phyloP scores from a whole-genome alignment of 305 asterid species.

The Solanum hybrid region DNA sequence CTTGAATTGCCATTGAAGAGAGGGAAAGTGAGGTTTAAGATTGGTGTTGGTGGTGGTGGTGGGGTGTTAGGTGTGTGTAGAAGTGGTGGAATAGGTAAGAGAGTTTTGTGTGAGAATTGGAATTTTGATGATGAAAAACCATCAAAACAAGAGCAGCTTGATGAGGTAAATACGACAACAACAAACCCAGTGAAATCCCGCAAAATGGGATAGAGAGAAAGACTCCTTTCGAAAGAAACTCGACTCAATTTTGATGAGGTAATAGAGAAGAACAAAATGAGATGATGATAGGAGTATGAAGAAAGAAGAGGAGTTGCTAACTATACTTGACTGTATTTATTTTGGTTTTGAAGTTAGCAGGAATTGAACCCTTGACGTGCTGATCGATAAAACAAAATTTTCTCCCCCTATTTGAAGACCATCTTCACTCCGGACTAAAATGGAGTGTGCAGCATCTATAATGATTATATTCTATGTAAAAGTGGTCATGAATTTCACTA shows the following conservation, averaged over 20 bases:
- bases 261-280: not conserved
- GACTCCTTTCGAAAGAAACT: not conserved
- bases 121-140: not conserved
- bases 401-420: not conserved
- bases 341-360: not conserved
- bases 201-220: too few relatives aligned
- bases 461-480: not conserved
- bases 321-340: not conserved
- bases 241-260: not conserved
- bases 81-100: slow-evolving; percentile 24
- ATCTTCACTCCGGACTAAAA: not conserved
- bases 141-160: not conserved
- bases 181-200: too few relatives aligned
- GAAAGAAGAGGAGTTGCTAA: not conserved
- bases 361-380: not conserved
- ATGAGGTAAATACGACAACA: not conserved
- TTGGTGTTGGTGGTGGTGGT: too few relatives aligned
- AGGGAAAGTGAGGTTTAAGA: slow-evolving; percentile 32
- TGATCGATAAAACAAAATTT: not conserved
- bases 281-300: not conserved
- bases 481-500: not conserved
- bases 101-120: slow-evolving; percentile 22
- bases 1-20: slow-evolving; percentile 19
- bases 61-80: slow-evolving; percentile 1
- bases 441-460: not conserved